Evolutionary conservation across 352 stramenopile species (phyloP).

Genomic region (Thraustochytrium sp.): DNA sequence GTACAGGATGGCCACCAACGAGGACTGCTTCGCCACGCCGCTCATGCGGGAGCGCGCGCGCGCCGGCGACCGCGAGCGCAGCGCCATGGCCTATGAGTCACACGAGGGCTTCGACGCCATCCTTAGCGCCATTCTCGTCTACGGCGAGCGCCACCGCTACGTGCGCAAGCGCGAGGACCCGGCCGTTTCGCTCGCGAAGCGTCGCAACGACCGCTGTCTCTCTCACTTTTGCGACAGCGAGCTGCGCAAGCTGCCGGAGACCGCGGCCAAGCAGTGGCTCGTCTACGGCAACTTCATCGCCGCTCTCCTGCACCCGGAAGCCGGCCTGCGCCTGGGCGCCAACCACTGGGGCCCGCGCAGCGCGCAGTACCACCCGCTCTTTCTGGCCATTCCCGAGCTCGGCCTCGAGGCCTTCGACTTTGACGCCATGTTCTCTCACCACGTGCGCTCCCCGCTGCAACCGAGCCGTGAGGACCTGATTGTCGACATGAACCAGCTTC

Average conservation of each 20-base stretch:
- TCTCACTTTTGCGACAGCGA: background rate
- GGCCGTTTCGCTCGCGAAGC: background rate
- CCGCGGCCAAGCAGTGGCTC: background rate
- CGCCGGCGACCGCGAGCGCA: background rate
- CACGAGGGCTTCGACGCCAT: background rate
- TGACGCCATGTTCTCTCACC: background rate
- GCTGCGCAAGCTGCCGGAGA: background rate
- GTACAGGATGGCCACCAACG: constrained; percentile 42
- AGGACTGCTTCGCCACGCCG: background rate
- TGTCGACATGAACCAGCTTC: background rate
- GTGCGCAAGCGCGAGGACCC: background rate
- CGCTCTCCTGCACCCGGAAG: background rate
- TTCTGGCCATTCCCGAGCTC: background rate
- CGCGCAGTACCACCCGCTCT: background rate
- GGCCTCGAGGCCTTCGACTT: background rate
- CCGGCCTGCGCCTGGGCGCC: background rate
- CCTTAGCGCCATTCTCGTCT: background rate
- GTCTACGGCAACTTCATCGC: background rate
- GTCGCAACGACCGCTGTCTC: constrained; percentile 1
- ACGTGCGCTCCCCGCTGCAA: background rate
- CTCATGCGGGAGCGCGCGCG: too few relatives aligned
- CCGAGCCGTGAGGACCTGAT: background rate
- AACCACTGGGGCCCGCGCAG: background rate
- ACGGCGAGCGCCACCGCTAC: background rate
- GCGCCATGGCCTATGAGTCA: background rate